phyloP scores from a whole-genome alignment of 352 stramenopile genomes.

The Pythium diclinum region DNA sequence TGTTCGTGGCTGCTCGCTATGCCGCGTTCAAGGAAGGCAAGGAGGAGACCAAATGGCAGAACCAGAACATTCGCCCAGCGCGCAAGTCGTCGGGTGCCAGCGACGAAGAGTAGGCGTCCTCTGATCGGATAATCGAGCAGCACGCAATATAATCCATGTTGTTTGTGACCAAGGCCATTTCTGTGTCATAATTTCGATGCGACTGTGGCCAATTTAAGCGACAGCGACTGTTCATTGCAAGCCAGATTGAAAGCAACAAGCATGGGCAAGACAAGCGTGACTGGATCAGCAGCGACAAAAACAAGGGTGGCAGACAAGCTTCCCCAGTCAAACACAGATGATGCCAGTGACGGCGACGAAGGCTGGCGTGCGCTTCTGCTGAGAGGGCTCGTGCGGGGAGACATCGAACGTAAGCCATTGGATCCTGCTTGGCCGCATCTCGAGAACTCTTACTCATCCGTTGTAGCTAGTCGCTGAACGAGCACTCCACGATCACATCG shows the following conservation, averaged over 20 bases:
- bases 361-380: constrained; percentile 29
- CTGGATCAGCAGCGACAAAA: background rate
- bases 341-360: constrained; percentile 20
- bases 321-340: background rate
- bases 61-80: constrained; percentile 61
- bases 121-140: background rate
- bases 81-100: constrained; percentile 7
- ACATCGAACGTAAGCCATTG: constrained; percentile 21
- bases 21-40: constrained; percentile 59
- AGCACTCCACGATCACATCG: constrained; percentile 41
- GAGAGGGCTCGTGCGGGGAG: constrained; percentile 26
- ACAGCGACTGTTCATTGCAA: constrained; percentile 1
- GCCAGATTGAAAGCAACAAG: background rate
- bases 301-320: background rate
- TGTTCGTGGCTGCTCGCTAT: constrained; percentile 81
- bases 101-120: constrained; percentile 6
- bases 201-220: background rate
- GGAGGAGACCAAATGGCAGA: constrained; percentile 77
- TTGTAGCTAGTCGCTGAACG: constrained; percentile 30
- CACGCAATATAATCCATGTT: background rate
- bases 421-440: too few species aligned
- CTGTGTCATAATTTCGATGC: background rate
- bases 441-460: background rate
- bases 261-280: background rate
- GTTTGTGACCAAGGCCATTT: background rate